phyloP scores from a whole-genome alignment of 1,284 basidiomycete genomes.

The Rhizopogon hawkerae region DNA sequence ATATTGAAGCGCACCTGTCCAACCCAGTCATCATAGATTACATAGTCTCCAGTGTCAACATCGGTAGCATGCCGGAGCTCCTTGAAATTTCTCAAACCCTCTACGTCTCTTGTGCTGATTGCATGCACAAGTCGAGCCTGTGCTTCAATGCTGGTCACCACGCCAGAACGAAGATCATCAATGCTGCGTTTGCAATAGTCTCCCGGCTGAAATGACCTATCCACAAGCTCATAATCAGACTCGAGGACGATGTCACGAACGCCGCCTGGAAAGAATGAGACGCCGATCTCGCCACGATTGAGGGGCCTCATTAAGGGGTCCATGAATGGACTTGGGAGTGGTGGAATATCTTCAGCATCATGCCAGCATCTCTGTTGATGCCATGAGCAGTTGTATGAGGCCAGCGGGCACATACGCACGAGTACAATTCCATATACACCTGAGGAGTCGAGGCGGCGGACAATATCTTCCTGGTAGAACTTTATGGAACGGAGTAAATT shows the following conservation, averaged over 20 bases:
- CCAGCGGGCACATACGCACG: slow-evolving; percentile 41
- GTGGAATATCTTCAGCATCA: slow-evolving; percentile 61
- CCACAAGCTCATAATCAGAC: slow-evolving; percentile 62
- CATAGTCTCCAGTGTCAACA: slow-evolving; percentile 74
- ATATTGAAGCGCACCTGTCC: slow-evolving; percentile 57
- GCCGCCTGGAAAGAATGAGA: slow-evolving; percentile 57
- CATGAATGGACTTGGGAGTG: slow-evolving; percentile 31
- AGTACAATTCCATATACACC: slow-evolving; percentile 24
- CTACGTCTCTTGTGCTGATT: slow-evolving; percentile 54
- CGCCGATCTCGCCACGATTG: slow-evolving; percentile 72
- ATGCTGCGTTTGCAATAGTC: slow-evolving; percentile 79
- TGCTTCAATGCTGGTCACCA: slow-evolving; percentile 58
- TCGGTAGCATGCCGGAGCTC: slow-evolving; percentile 54
- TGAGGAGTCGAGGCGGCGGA: slow-evolving; percentile 41
- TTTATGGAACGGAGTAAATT: slow-evolving; percentile 19
- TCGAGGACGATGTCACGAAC: slow-evolving; percentile 67
- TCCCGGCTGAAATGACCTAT: slow-evolving; percentile 73
- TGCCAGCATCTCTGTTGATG: slow-evolving; percentile 66
- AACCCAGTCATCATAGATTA: slow-evolving; percentile 80
- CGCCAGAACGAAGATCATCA: slow-evolving; percentile 69
- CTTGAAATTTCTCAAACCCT: slow-evolving; percentile 55
- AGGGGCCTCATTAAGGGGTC: slow-evolving; percentile 76
- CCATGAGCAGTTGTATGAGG: slow-evolving; percentile 25
- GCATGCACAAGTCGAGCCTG: slow-evolving; percentile 68
- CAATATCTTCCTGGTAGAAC: slow-evolving; percentile 75